A percentile compares a stretch with the other conserved stretches of the same genome.
Evolutionary conservation across 345 rosid genomes (phyloP).

Genomic region (Populus simonii): DNA sequence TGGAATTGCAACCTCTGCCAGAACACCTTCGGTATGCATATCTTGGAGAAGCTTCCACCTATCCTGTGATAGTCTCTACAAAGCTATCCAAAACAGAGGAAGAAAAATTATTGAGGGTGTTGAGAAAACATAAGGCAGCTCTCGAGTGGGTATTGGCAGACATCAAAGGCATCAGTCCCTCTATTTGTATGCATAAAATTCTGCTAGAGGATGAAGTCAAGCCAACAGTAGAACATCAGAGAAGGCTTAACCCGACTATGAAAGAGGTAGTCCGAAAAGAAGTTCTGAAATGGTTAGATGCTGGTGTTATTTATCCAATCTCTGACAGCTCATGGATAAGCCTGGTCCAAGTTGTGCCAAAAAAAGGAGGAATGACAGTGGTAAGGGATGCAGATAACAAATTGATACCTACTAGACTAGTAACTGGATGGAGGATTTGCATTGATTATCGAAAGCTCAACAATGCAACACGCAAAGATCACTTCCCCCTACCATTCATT

Average conservation of each 20-base stretch:
- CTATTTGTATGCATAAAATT: background rate
- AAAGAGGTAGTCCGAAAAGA: background rate
- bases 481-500: background rate
- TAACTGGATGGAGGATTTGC: background rate
- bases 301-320: background rate
- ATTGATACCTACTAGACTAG: background rate
- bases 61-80: background rate
- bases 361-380: too few species aligned
- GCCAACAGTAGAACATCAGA: background rate
- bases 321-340: background rate
- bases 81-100: background rate
- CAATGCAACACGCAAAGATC: background rate
- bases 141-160: background rate
- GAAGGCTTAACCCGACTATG: background rate
- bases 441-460: background rate
- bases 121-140: background rate
- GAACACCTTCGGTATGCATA: background rate
- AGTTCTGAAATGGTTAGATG: background rate
- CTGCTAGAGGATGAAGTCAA: background rate
- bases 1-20: background rate
- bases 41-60: background rate
- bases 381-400: background rate
- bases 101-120: background rate
- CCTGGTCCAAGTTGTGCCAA: background rate
- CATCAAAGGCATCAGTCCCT: slow-evolving; percentile 1